These are phyloP conservation scores for Talaromyces albobiverticillius DNA, from an alignment of 2,329 filamentous ascomycete genomes.

Conservation along the genomic window DNA sequence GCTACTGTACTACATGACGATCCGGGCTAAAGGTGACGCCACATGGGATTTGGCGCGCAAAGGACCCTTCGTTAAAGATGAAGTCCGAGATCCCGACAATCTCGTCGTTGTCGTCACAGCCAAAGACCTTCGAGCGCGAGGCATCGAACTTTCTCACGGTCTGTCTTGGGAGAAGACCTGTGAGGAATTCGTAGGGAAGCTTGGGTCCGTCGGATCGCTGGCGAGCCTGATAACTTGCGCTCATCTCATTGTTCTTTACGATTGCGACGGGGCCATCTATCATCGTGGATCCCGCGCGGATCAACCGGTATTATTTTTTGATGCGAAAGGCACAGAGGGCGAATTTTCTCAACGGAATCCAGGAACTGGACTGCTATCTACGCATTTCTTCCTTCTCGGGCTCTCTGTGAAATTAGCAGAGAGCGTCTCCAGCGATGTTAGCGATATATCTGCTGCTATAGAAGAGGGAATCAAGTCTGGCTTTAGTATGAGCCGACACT, in stretches of 20 bases:
- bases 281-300: background rate
- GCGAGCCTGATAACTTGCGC: background rate
- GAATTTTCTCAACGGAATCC: background rate
- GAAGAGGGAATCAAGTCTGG: background rate
- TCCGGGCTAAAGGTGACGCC: background rate
- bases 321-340: background rate
- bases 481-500: background rate
- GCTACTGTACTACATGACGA: background rate
- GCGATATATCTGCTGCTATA: background rate
- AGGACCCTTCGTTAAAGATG: background rate
- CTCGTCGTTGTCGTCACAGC: background rate
- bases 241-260: background rate
- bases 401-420: background rate
- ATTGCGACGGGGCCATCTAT: background rate
- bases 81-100: background rate
- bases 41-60: background rate
- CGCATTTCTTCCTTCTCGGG: background rate
- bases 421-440: background rate
- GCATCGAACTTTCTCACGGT: background rate
- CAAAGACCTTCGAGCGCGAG: background rate
- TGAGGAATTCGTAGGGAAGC: background rate
- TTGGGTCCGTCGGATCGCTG: background rate
- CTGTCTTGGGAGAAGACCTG: background rate
- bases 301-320: background rate
- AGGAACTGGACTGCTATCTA: background rate